Conservation (phyloP, 148 eudicot species). For the Vaccinium macrocarpon region DNA sequence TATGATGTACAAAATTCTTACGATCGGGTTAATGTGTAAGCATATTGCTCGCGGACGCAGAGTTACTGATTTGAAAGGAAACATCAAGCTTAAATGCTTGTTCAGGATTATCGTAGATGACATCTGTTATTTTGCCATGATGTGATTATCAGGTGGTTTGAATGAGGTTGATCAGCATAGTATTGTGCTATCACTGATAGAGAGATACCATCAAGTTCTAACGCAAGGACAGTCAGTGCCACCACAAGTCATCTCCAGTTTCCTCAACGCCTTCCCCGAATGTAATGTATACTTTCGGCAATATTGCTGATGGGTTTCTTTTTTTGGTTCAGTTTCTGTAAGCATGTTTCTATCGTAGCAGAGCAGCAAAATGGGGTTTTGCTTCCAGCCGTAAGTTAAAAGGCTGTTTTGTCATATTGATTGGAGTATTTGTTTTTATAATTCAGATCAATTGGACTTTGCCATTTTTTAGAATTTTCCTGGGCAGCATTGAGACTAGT, state of each 20-base stretch:
- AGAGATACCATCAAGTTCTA: constrained; percentile 46
- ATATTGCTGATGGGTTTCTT: constrained; percentile 14
- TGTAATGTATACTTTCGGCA: constrained; percentile 37
- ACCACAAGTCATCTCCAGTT: constrained; percentile 44
- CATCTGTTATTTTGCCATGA: not conserved
- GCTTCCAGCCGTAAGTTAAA: not conserved
- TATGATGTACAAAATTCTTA: not conserved
- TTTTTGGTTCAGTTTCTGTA: not conserved
- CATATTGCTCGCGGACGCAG: not conserved
- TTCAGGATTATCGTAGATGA: not conserved
- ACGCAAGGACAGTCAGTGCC: constrained; percentile 37
- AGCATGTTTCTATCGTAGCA: not conserved
- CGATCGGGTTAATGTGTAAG: not conserved
- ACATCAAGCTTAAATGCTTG: not conserved
- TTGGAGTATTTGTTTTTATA: constrained; percentile 1
- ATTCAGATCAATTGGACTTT: not conserved
- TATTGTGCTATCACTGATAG: constrained; percentile 38
- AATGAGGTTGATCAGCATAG: constrained; percentile 49
- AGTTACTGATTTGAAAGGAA: not conserved
- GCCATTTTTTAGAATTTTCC: not conserved
- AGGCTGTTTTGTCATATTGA: not conserved
- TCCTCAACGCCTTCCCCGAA: constrained; percentile 49
- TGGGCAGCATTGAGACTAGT: not conserved
- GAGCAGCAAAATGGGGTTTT: not conserved
- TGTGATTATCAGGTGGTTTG: constrained; percentile 38